Base-by-base conservation (phyloP, 148 eudicot species). In the Chenopodium album region DNA sequence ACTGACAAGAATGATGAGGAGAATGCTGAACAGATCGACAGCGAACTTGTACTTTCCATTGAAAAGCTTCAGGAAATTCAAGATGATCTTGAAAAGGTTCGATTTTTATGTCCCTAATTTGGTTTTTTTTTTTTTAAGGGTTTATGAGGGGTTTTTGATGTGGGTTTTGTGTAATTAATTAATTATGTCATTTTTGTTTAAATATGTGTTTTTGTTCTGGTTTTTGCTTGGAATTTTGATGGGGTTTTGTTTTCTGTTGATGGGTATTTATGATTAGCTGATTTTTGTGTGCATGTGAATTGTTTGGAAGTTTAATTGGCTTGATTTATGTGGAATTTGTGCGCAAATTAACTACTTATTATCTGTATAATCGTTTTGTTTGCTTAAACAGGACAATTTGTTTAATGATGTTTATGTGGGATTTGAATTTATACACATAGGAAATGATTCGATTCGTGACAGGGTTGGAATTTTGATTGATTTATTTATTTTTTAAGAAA, bases 81-180 rank as follows among this genome's bases (percentile, higher is more conserved):
- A 80, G 99, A 97, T 76, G 97, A 97, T 78, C 95, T 97, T 48
- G 99, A 94, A 71, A 97, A 97, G 87, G 99, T 94, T 32, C 75
- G 37, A 60, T 54, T 48, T 78, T 74, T 19, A 37, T 73, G 10
- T 17, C 16, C 60, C 66, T 12, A 23, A 26, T 70, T 63, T 52
- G 62, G 10, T 3, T 13, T 29, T 47, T 54, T 56, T 76, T 76
- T 10, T 28, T 28, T 76, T 10, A 29, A 5, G 2, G 2, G 0
- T 34, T 59, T 2, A 28, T 32, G 41, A 17, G 71, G 17, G 4
- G 1, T 32, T 82, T 77, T 56, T 56, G 22, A 14, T 44, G 29
- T 82, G 32, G 76, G 68, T 7, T 72, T 52, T 60, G 5, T 11
- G 63, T 28, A 32, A 52, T 28, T 48, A 37, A 28, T 83, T 50